Base-by-base conservation (phyloP, 257 asterid species). In the Eucommia ulmoides region DNA sequence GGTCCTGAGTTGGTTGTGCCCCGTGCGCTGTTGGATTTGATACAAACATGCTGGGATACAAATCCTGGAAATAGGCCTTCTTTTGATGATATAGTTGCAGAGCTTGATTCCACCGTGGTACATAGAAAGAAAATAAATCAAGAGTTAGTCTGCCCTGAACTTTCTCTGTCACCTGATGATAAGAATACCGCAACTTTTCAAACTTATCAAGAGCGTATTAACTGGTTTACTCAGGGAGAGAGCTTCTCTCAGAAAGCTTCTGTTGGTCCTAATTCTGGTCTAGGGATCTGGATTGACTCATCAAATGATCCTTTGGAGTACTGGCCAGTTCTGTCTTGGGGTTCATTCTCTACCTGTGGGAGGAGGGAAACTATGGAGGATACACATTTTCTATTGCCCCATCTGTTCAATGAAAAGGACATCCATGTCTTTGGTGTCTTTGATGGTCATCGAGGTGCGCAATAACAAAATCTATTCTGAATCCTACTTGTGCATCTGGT, bases 291-390 rank as follows among this genome's bases (percentile, higher is more conserved):
- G 81, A 45, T 76, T 38, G 52, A 64, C 53, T 51, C 82, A 49
- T 47, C 82, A 24, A 60, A 60, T 48, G 74, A 69, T 70, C 45
- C 60, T 66, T 53, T 24, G 29, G 60, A 52, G 50, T 83, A 89
- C 65, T 58, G 38, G 50, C 98, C 98, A 1, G 81, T 74, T 46
- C 73, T 89, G 10, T 78, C 92, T 54, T 89, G 84, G 69, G 98
- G 98, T 46, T 80, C 98, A 41, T 89, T 78, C 66, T 74, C 96
- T 50, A 74, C 88, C 57, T 80, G 96, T 61, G 98, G 98, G 70
- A 77, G 88, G 72, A 78, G 97, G 72, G 97, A 89, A 74, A 70
- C 83, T 24, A 89, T 89, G 97, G 97, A 89, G 73, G 97, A 85
- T 35, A 71, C 76, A 9, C 93, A 80, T 74, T 78, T 80, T 70